Evolutionary conservation across 805 yeast species (phyloP).

Genomic region (Ogataea angusta): DNA sequence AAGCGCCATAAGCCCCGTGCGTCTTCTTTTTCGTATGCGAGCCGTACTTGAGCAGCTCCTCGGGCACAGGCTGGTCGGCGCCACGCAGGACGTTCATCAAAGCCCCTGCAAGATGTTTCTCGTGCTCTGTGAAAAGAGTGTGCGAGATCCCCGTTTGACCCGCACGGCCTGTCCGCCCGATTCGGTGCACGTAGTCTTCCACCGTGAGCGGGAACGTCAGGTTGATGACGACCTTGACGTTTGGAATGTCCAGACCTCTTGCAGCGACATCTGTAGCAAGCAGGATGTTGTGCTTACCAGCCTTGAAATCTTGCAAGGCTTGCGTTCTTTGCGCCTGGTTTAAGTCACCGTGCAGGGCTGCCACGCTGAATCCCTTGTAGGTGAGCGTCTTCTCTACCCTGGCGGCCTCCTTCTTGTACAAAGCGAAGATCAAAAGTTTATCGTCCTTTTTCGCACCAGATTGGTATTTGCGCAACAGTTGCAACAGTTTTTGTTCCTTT

Average conservation of each 20-base stretch:
- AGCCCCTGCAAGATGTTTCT: conserved; percentile 94
- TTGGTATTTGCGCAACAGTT: conserved; percentile 71
- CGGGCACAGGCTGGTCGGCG: conserved; percentile 95
- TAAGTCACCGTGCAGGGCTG: conserved; percentile 96
- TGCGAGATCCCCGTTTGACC: conserved; percentile 94
- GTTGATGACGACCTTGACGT: conserved; percentile 92
- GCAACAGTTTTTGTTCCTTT: conserved; percentile 75
- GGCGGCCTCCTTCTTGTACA: conserved; percentile 94
- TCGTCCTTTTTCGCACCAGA: conserved; percentile 63
- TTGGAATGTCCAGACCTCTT: conserved; percentile 95
- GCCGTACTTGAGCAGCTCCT: conserved; percentile 89
- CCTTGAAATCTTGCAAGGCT: conserved; percentile 82
- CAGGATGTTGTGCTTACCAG: conserved; percentile 69
- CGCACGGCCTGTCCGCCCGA: conserved; percentile 98
- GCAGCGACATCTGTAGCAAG: conserved; percentile 99
- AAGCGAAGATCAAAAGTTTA: conserved; percentile 85
- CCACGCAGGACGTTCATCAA: conserved; percentile 87
- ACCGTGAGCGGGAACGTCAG: conserved; percentile 94
- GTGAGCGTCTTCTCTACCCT: conserved; percentile 77
- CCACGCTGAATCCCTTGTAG: conserved; percentile 72
- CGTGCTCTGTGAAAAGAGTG: conserved; percentile 94
- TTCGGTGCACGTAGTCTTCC: conserved; percentile 95
- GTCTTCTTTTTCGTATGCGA: conserved; percentile 98
- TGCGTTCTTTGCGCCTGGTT: conserved; percentile 87
- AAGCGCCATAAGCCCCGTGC: conserved; percentile 97